Evolutionary conservation across 2,329 filamentous ascomycete species (phyloP), one percentile per base, ranked within the genome.

Genomic region (Ophiosphaerella narmari): DNA sequence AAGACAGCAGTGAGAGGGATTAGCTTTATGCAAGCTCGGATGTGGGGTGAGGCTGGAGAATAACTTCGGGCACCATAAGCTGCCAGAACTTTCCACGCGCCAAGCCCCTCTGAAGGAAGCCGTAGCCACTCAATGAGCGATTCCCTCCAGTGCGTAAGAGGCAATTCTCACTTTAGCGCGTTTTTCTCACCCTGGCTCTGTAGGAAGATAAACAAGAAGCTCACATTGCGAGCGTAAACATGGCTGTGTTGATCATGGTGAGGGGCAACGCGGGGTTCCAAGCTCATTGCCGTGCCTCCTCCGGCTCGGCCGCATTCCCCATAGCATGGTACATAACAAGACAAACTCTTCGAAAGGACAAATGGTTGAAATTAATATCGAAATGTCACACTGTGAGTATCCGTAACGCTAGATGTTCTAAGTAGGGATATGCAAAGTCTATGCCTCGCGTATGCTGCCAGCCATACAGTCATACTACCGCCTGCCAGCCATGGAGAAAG

Each of bases 1-100:
- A 11, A 39, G 38, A 34, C 34, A 47, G 29, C 12, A 45, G 35
- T 5, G 24, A 39, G 23, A 18, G 16, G 24, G n/a, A 37, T 33
- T 36, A 42, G 21, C 23, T 23, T 39, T 12, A 32, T 39, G 34
- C 26, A 39, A 46, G 39, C 32, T 46, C 39, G 35, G 34, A 45
- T 45, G 46, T 50, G 46, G 45, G 42, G 51, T 51, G 57, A 62
- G 54, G 60, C 54, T 59, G 60, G 60, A 49, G 48, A 59, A 60
- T 52, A 57, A 60, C 48, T 44, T 36, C 43, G 45, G 48, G 43
- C 38, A 43, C 43, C 33, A 32, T 50, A 57, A 65, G 58, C 60
- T 66, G 50, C 67, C 62, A 71, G 68, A 71, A 71, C 49, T 65
- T 71, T 71, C 68, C 50, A 70, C 45, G 48, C 53, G 60, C 65